Evolutionary conservation across 805 yeast genomes (phyloP), one percentile per base, ranked within the genome.

Genomic region (Wilhelminamyces savonicus): DNA sequence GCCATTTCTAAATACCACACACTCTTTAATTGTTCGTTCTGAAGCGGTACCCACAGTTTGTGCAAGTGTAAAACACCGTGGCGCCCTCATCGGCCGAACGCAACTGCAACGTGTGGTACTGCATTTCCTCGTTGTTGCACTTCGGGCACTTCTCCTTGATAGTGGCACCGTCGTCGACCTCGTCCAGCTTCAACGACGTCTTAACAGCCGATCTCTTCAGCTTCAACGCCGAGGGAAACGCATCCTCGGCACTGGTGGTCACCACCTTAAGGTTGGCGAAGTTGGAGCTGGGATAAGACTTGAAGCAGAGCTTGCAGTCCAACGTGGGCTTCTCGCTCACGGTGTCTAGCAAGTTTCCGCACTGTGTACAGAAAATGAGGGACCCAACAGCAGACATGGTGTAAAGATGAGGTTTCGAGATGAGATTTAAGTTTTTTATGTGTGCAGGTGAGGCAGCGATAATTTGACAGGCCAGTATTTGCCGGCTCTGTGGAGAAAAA

Each of bases 51-150:
- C 88, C 87, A 71, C 99, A 92, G 24, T 73, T 64, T 1, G 95
- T 81, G 67, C 98, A 92, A 1, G 98, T 90, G 63, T 92, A 94
- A 55, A 92, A 92, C 21, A 92, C 97, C 7, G 99, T 92, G 17
- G 98, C 95, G 71, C 98, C 99, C 71, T 92, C 99, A 71, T 92
- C 99, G 1, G 98, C 99, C 31, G 95, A 83, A 63, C 99, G 78
- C 46, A 92, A 71, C 61, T 92, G 99, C 44, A 92, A 67, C 4
- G 98, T 92, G 53, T 92, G 97, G 56, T 90, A 92, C 54, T 80
- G 88, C 98, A 94, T 94, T 59, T 92, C 97, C 52, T 92, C 97
- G 59, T 88, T 75, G 28, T 95, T 96, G 74, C 98, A 92, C 59
- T 88, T 78, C n/a, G 97, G 97, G 69, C 99, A 92, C 52, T 83